A percentile compares a stretch with the other conserved stretches of the same genome.
phyloP scores from a whole-genome alignment of 2,329 filamentous ascomycete genomes.

The Grosmannia clavigera region DNA sequence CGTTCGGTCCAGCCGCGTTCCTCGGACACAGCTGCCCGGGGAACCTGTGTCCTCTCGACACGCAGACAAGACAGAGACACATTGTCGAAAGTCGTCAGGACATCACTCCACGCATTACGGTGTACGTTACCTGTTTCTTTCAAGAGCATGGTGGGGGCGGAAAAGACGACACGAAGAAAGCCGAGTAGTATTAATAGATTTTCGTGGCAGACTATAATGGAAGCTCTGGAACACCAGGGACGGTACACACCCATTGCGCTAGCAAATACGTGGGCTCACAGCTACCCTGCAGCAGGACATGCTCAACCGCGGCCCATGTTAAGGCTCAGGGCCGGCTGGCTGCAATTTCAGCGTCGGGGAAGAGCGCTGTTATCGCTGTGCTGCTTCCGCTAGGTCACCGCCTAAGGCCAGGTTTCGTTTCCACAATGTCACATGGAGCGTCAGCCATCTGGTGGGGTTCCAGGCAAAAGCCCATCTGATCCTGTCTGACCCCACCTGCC shows the following conservation, averaged over 20 bases:
- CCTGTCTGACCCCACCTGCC: background rate
- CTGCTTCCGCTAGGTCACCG: background rate
- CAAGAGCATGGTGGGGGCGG: background rate
- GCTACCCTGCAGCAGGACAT: background rate
- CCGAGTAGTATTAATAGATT: background rate
- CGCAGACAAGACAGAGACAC: background rate
- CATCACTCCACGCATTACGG: background rate
- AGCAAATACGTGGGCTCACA: background rate
- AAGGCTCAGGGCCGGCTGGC: background rate
- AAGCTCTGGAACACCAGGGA: background rate
- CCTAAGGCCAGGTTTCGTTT: background rate
- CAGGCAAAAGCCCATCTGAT: background rate
- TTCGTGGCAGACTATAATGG: background rate
- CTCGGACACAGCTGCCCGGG: background rate
- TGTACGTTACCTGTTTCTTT: background rate
- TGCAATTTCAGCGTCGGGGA: background rate
- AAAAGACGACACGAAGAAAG: background rate
- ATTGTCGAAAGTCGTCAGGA: background rate
- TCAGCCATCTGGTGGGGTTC: background rate
- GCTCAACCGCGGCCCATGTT: background rate
- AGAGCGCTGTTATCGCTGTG: background rate
- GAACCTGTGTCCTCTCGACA: background rate
- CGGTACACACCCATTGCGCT: background rate
- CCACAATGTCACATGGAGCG: background rate
- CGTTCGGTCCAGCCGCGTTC: background rate